Conservation (phyloP, 208 protist genomes). For the Trypanosoma boissoni region DNA sequence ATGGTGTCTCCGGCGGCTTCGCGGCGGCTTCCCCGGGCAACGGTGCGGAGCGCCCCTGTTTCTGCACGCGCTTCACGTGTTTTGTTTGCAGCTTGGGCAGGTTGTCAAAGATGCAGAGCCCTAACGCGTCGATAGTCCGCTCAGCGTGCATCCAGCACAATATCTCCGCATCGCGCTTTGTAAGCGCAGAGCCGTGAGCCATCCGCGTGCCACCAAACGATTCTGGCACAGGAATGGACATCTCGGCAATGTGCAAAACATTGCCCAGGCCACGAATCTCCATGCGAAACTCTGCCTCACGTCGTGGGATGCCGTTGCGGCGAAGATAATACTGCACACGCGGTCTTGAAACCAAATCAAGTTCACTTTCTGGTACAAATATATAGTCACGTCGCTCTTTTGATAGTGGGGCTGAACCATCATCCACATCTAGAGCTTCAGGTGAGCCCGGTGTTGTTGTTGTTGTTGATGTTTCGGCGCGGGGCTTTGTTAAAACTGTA, state of each 20-base stretch:
- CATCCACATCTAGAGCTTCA: background rate
- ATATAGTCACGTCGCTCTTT: conserved; percentile 33
- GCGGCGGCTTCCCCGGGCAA: conserved; percentile 4
- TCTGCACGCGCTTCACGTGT: conserved; percentile 47
- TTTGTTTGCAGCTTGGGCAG: conserved; percentile 71
- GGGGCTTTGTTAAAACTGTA: conserved; percentile 7
- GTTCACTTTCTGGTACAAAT: conserved; percentile 37
- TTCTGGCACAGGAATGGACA: conserved; percentile 41
- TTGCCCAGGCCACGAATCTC: conserved; percentile 28
- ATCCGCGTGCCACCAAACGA: conserved; percentile 23
- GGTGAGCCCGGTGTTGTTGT: background rate
- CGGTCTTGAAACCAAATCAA: conserved; percentile 59
- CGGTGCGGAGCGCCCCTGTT: conserved; percentile 42
- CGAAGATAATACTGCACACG: conserved; percentile 87
- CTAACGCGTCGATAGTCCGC: conserved; percentile 63
- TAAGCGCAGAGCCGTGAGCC: conserved; percentile 46
- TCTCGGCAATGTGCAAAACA: conserved; percentile 46
- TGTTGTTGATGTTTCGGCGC: background rate
- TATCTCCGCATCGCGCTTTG: conserved; percentile 81
- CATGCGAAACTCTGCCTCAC: conserved; percentile 30
- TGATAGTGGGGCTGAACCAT: background rate
- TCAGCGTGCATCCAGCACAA: conserved; percentile 91
- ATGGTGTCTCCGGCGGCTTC: conserved; percentile 23
- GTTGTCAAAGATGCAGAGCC: conserved; percentile 79
- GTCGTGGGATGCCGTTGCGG: conserved; percentile 30